Base-by-base conservation (phyloP, 2,329 filamentous ascomycete species). In the Penicillium hesseltinei region DNA sequence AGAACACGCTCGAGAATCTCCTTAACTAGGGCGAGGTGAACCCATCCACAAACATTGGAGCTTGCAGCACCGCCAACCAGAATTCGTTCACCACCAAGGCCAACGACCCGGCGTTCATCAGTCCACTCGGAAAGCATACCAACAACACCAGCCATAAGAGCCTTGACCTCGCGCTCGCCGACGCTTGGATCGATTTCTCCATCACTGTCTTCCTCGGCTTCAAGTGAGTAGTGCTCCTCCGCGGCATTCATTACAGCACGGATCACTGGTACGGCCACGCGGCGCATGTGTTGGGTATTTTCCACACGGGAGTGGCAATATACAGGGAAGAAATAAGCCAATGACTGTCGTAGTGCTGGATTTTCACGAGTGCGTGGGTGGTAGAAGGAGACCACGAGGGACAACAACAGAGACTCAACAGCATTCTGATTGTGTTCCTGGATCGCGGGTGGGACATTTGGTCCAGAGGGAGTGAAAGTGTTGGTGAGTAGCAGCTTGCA, bases 281-380 rank as follows among this genome's bases (percentile, higher is more conserved):
- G 77, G 7, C 86, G 85, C 89, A 97, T 92, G 35, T 91, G 82
- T 29, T 88, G 84, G 62, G 94, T 92, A 68, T 97, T 96, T 62
- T 90, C 88, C 4, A 87, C 75, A 3, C 90, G 84, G 8, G 89
- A 92, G 74, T 93, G 96, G 73, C 91, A 94, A 78, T 95, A 97
- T 0, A 97, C 92, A 0, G 93, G 93, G 36, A 97, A 79, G 81
- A 97, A 97, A 75, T 97, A 97, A 63, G 90, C 91, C 53, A 97
- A 81, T 0, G 90, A 88, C 74, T 97, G 93, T 23, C 92, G 82
- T 7, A 97, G 86, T 9, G 87, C 87, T 64, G 93, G 88, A 70
- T 97, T 97, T 29, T 83, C 81, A 0, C 85, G 83, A 4, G 90
- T 94, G 5, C 89, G 85, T 0, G 93, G 92, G 68, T 95, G 89